These are phyloP conservation scores for Gentiana macrophylla DNA, from an alignment of 257 asterid genomes.

Conservation along the genomic window DNA sequence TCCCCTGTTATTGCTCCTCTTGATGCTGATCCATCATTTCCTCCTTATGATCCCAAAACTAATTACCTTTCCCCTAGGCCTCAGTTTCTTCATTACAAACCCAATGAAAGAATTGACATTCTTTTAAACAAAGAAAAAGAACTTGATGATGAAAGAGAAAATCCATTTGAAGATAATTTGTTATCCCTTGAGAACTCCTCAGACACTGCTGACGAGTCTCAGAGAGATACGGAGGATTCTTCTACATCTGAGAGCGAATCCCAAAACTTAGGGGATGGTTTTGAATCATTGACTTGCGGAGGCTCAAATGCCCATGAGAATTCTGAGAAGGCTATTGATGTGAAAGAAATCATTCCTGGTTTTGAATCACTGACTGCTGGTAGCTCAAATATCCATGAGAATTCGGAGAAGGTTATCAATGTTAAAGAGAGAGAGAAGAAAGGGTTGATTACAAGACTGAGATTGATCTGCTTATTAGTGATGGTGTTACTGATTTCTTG, in stretches of 20 bases:
- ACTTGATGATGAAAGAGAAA: conserved; percentile 17
- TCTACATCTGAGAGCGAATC: conserved; percentile 15
- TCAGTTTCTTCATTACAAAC: conserved; percentile 64
- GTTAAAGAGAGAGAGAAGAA: conserved; percentile 19
- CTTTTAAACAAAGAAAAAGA: conserved; percentile 37
- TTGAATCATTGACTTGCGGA: conserved; percentile 9
- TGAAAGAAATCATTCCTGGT: not conserved
- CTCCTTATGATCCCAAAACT: conserved; percentile 77
- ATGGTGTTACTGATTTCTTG: conserved; percentile 30
- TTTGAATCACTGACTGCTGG: not conserved
- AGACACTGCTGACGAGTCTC: conserved; percentile 35
- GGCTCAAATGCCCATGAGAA: not conserved
- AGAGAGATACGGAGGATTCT: conserved; percentile 19
- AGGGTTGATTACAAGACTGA: conserved; percentile 19
- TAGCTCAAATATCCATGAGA: not conserved
- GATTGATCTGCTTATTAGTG: conserved; percentile 28
- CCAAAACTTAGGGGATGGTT: conserved; percentile 8
- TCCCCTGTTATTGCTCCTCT: conserved; percentile 44
- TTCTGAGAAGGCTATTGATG: not conserved
- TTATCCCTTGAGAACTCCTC: conserved; percentile 34
- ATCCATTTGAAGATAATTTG: conserved; percentile 27
- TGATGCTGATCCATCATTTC: conserved; percentile 73
- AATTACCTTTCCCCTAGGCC: conserved; percentile 85
- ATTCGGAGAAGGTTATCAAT: conserved; percentile 19
- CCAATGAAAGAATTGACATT: conserved; percentile 50